Evolutionary conservation across 805 yeast genomes (phyloP).

Genomic region (Wickerhamiella nectarea): DNA sequence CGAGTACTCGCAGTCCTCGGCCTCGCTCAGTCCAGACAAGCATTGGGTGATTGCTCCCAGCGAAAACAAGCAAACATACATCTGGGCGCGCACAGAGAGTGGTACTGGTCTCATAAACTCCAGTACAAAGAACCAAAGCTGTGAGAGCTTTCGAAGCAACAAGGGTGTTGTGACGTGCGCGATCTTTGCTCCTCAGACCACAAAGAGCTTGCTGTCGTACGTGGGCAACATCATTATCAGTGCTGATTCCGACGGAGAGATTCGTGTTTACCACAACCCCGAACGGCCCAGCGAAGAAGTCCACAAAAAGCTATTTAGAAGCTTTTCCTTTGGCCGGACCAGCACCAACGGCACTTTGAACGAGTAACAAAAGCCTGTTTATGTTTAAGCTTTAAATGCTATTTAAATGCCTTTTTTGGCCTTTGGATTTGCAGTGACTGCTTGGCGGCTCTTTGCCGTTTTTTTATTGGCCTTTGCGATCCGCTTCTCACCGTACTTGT

Average conservation of each 20-base stretch:
- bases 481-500: neutral
- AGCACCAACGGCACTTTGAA: neutral
- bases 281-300: neutral
- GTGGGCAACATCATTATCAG: constrained; percentile 6
- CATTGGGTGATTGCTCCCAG: constrained; percentile 59
- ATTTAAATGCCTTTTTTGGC: no score
- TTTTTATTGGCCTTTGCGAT: constrained; percentile 4
- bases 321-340: neutral
- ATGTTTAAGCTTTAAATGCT: no score
- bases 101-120: neutral
- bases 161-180: constrained; percentile 6
- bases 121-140: constrained; percentile 1
- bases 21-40: constrained; percentile 45
- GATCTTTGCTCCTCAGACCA: constrained; percentile 8
- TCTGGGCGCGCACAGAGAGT: constrained; percentile 45
- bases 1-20: constrained; percentile 56
- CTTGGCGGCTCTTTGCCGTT: no score
- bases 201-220: constrained; percentile 1
- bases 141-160: constrained; percentile 7
- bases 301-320: neutral
- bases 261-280: constrained; percentile 6
- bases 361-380: neutral
- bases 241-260: constrained; percentile 4
- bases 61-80: constrained; percentile 75
- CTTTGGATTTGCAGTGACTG: no score